These are phyloP conservation scores for Lophium mytilinum DNA, from an alignment of 495 filamentous ascomycete species.

Conservation along the genomic window DNA sequence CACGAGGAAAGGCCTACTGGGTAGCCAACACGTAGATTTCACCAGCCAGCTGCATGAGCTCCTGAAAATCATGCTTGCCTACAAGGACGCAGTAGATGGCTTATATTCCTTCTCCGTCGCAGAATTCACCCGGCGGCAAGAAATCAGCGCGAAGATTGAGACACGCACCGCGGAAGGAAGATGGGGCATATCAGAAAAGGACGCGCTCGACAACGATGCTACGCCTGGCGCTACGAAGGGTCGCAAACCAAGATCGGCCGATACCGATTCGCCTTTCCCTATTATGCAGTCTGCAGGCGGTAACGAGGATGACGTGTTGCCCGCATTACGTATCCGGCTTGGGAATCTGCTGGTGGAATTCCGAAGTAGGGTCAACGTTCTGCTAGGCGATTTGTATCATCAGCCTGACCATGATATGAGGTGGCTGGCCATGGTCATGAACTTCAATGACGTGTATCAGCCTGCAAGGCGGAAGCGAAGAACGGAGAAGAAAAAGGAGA, in stretches of 20 bases:
- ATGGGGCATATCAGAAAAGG: slow-evolving; percentile 57
- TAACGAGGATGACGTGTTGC: slow-evolving; percentile 60
- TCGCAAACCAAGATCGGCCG: not conserved
- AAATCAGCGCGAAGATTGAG: slow-evolving; percentile 65
- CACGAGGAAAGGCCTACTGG: slow-evolving; percentile 91
- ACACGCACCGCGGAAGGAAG: slow-evolving; percentile 52
- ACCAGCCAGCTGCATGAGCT: slow-evolving; percentile 86
- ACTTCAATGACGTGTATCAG: slow-evolving; percentile 95
- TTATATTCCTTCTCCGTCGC: slow-evolving; percentile 89
- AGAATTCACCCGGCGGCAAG: slow-evolving; percentile 87
- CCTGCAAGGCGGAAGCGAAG: slow-evolving; percentile 53
- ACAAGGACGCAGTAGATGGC: slow-evolving; percentile 88
- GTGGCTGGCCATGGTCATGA: slow-evolving; percentile 93
- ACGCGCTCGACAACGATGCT: slow-evolving; percentile 33
- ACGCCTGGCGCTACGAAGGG: slow-evolving; percentile 12
- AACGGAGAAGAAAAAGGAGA: slow-evolving; percentile 16
- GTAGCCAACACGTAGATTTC: slow-evolving; percentile 60
- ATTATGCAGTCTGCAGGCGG: slow-evolving; percentile 14
- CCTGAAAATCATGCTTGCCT: slow-evolving; percentile 86
- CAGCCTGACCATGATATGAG: slow-evolving; percentile 95
- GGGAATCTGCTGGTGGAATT: slow-evolving; percentile 65
- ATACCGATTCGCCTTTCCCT: slow-evolving; percentile 30
- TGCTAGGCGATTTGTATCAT: slow-evolving; percentile 83
- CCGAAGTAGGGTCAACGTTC: slow-evolving; percentile 60
- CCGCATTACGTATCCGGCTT: slow-evolving; percentile 64